Base-by-base conservation (phyloP, 148 eudicot genomes). In the Pouteria glomerata region DNA sequence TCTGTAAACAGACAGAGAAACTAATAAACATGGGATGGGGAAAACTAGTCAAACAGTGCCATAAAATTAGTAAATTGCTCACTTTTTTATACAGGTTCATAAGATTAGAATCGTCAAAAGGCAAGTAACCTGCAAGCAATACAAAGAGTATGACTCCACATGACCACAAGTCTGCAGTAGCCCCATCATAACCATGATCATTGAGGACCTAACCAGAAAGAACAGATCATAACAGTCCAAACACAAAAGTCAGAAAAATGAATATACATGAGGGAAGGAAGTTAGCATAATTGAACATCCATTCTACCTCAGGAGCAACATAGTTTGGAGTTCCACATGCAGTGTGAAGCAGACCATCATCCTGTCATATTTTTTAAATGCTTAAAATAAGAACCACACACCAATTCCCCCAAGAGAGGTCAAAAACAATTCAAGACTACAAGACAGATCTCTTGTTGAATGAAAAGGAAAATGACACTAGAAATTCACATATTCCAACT, bases 111-210 rank as follows among this genome's bases (percentile, higher is more conserved):
- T 94, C 97, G 78, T 94, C 98, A 70, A 94, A 94, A 82, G 98
- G 98, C 96, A 94, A 88, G 89, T 94, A 94, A 78, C 98, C 98
- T 81, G 98, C 91, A 74, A 94, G 90, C 86, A 94, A 72, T 62
- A 94, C 98, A 81, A 87, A 94, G 68, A 94, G 85, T 79, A 94
- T 94, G 78, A 94, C 97, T 47, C 98, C 98, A 80, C 98, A 94
- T 7, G 98, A 94, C 98, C 98, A 94, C 82, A 91, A 66, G 79
- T 94, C 98, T 42, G 98, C 96, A 74, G 91, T 89, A 82, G 96
- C 90, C 70, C 98, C 98, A 67, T 94, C 93, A 79, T 94, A 94
- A 21, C 98, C 98, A 71, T 76, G 83, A 75, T 94, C 97, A 73
- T 91, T 82, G 15, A 94, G 85, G 66, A 94, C 97, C 98, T 93